Percentiles rank a stretch among this genome's conserved stretches.
phyloP scores from a whole-genome alignment of 1,139 yeast genomes.

The Candida neerlandica region DNA sequence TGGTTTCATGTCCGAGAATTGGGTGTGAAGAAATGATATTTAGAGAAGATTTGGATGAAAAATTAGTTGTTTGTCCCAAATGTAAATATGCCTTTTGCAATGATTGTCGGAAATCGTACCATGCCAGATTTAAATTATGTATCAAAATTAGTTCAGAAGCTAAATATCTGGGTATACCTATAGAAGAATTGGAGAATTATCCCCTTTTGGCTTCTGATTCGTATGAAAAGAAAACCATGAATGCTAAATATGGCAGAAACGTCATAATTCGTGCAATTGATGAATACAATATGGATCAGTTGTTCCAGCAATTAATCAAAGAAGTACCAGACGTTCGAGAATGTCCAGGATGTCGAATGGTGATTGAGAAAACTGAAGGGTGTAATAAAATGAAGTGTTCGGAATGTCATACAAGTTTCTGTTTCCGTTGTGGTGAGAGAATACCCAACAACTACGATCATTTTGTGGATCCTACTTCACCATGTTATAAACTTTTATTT shows the following conservation, averaged over 20 bases:
- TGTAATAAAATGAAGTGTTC: slow-evolving; percentile 69
- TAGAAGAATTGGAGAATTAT: slow-evolving; percentile 44
- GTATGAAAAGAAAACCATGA: slow-evolving; percentile 37
- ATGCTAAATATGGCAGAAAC: slow-evolving; percentile 52
- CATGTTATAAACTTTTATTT: slow-evolving; percentile 57
- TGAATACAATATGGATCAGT: slow-evolving; percentile 50
- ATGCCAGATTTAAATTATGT: slow-evolving; percentile 56
- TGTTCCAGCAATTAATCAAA: slow-evolving; percentile 48
- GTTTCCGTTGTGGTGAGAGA: slow-evolving; percentile 56
- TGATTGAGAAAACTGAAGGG: slow-evolving; percentile 64
- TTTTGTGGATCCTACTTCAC: slow-evolving; percentile 42
- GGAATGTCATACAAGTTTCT: slow-evolving; percentile 52
- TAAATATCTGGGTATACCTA: slow-evolving; percentile 40
- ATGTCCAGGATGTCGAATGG: slow-evolving; percentile 60
- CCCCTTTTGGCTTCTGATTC: slow-evolving; percentile 29
- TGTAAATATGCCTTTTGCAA: slow-evolving; percentile 65
- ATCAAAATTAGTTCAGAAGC: slow-evolving; percentile 18
- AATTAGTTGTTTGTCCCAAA: slow-evolving; percentile 53
- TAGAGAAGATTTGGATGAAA: slow-evolving; percentile 50
- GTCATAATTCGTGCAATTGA: slow-evolving; percentile 44
- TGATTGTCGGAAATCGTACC: slow-evolving; percentile 67
- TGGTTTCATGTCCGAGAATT: slow-evolving; percentile 54
- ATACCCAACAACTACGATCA: slow-evolving; percentile 58
- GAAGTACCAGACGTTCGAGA: slow-evolving; percentile 42
- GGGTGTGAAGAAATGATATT: slow-evolving; percentile 48